These are phyloP conservation scores for Talaromyces sp. DNA, from an alignment of 2,329 filamentous ascomycete species.

Conservation along the genomic window DNA sequence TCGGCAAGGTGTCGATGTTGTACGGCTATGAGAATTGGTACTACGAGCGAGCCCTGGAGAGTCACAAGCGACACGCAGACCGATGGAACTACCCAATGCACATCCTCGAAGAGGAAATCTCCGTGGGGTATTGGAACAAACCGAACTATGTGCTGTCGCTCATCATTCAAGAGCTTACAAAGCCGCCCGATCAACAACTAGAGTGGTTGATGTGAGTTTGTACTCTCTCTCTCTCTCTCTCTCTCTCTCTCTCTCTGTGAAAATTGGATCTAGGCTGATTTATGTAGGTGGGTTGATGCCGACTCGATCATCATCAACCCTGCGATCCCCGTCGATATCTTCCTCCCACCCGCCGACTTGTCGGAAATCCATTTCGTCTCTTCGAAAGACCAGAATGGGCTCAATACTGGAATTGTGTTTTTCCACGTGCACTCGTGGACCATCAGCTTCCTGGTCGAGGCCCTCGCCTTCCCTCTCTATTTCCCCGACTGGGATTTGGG, in stretches of 20 bases:
- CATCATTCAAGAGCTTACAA: constrained; percentile 29
- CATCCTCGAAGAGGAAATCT: constrained; percentile 28
- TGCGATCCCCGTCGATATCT: constrained; percentile 25
- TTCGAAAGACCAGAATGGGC: constrained; percentile 25
- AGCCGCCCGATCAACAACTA: constrained; percentile 24
- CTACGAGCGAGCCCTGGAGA: constrained; percentile 33
- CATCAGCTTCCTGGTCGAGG: constrained; percentile 23
- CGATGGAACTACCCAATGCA: constrained; percentile 32
- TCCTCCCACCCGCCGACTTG: constrained; percentile 26
- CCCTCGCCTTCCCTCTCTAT: constrained; percentile 21
- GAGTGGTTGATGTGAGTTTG: constrained; percentile 34
- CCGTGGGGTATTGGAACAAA: constrained; percentile 33
- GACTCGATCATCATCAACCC: constrained; percentile 29
- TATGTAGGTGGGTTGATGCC: constrained; percentile 27
- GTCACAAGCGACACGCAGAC: constrained; percentile 30
- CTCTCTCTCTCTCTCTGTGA: neutral
- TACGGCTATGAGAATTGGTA: constrained; percentile 27
- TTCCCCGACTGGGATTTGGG: constrained; percentile 18
- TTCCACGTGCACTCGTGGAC: constrained; percentile 28
- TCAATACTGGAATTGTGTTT: constrained; percentile 30
- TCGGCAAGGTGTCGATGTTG: constrained; percentile 32
- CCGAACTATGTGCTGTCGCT: constrained; percentile 25
- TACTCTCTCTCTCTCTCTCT: neutral
- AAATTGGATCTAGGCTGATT: neutral
- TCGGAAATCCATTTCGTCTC: constrained; percentile 26